Evolutionary conservation across 2,329 filamentous ascomycete genomes (phyloP), one percentile per base, ranked within the genome.

Genomic region (Botrytis deweyae): DNA sequence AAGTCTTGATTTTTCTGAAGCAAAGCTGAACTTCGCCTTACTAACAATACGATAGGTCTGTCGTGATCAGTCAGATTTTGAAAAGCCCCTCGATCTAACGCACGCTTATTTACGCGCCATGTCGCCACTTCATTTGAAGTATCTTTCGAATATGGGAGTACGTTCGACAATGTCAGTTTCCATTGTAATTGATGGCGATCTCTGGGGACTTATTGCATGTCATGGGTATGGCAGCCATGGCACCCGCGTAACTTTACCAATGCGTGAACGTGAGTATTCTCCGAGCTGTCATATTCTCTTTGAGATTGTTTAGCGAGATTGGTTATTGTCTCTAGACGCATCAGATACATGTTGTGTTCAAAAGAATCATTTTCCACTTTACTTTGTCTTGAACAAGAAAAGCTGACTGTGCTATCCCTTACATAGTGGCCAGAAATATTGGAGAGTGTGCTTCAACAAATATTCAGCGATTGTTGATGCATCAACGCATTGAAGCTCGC

Each of bases 121-220:
- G 89, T 97, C 93, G 0, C 94, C 94, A 0, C 95, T 97, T 64
- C 93, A 97, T 80, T 82, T 97, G 72, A 97, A 97, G 79, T 97
- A 97, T 78, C 85, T 97, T 6, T 88, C 85, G 14, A 94, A 97
- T 80, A 97, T 97, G 94, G 91, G 90, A 12, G 94, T 97, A 0
- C 90, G 94, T 25, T 93, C 93, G 0, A 97, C 93, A 76, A 97
- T 97, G 94, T 97, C 94, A 0, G 94, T 97, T 75, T 97, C 94
- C 1, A 93, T 97, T 79, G 96, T 94, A 76, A 93, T 93, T 0
- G 96, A 97, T 78, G 87, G 88, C 77, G 92, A 97, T 78, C 84
- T 97, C 0, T 97, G 94, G 95, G 95, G 94, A 0, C 84, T 97
- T 42, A 94, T 97, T 58, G 90, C 93, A 1, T 97, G 94, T 75